Base-by-base conservation (phyloP, 2,329 filamentous ascomycete genomes). In the Stachybotrys chlorohalonatus region DNA sequence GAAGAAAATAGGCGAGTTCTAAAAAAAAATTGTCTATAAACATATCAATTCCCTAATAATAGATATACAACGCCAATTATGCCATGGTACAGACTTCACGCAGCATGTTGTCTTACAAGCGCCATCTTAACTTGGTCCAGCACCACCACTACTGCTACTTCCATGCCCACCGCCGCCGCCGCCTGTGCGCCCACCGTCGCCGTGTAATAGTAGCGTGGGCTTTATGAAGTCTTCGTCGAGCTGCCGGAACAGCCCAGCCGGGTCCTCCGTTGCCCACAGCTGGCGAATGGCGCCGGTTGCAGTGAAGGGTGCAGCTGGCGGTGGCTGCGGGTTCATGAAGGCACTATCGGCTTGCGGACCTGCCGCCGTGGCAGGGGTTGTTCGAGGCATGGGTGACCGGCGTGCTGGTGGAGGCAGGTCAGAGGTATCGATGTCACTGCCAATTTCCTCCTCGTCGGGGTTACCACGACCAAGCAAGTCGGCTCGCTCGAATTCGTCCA, bases 221-320 rank as follows among this genome's bases (percentile, higher is more conserved):
- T 97, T 97, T 71, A 97, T 92, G 69, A 91, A 96, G 57, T 92
- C 90, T 70, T 99, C 94, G 68, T 99, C 94, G 57, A 99, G 75
- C 72, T 96, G 92, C 61, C 85, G 86, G 70, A 99, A 95, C 73
- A 95, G 83, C 49, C 88, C 90, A 9, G 89, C 88, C 49, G 95
- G 91, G 68, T 99, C 94, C 52, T 95, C 90, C 1, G 87, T 82
- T 15, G 87, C 89, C 61, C 95, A 84, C 8, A 99, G 76, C 66
- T 93, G 88, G 55, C 85, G 84, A 56, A 96, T 84, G 0, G 91
- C 88, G 32, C 84, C 87, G 17, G 84, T 81, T 11, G 89, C 89
- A 31, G 83, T 89, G n/a, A 90, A 74, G 47, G 79, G 73, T 51
- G 74, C 61, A 52, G 69, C 52, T 6, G 61, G 42, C 4, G 68